Evolutionary conservation across 1,284 basidiomycete species (phyloP).

Genomic region (Malassezia brasiliensis): DNA sequence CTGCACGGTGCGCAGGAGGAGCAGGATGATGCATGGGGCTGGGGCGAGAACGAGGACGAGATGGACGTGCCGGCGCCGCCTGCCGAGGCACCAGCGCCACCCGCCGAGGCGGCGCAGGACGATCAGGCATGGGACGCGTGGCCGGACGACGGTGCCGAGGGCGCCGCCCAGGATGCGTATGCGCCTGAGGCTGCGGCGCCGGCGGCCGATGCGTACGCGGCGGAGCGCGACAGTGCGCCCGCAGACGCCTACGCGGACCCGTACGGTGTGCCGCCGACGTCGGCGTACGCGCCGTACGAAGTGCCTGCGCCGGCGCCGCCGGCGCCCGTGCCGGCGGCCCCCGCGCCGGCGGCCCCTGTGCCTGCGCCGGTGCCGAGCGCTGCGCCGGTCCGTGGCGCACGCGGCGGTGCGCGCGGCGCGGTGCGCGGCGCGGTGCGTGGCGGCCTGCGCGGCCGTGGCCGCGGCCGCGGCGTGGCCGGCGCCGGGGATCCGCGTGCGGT

Average conservation of each 20-base stretch:
- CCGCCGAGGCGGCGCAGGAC: neutral
- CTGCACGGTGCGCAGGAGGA: neutral
- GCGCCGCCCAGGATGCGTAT: neutral
- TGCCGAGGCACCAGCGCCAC: neutral
- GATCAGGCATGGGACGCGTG: slow-evolving; percentile 2
- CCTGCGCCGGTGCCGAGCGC: too few species aligned
- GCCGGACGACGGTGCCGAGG: neutral
- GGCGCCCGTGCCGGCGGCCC: too few species aligned
- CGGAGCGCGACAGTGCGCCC: neutral
- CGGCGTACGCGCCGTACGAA: neutral
- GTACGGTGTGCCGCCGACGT: neutral
- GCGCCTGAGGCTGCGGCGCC: too few species aligned
- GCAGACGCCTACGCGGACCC: neutral
- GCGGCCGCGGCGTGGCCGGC: too few species aligned
- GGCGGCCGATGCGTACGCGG: neutral
- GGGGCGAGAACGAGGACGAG: neutral
- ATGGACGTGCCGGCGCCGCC: neutral
- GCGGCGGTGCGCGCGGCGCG: neutral
- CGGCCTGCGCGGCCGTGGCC: neutral
- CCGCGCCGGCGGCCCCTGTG: too few species aligned
- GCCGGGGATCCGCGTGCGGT: neutral
- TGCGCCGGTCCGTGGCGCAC: neutral
- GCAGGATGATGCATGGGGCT: slow-evolving; percentile 1
- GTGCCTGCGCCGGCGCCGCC: too few species aligned
- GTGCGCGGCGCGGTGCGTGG: slow-evolving; percentile 9